Base-by-base conservation (phyloP, 805 yeast species). In the Metschnikowia shivogae region DNA sequence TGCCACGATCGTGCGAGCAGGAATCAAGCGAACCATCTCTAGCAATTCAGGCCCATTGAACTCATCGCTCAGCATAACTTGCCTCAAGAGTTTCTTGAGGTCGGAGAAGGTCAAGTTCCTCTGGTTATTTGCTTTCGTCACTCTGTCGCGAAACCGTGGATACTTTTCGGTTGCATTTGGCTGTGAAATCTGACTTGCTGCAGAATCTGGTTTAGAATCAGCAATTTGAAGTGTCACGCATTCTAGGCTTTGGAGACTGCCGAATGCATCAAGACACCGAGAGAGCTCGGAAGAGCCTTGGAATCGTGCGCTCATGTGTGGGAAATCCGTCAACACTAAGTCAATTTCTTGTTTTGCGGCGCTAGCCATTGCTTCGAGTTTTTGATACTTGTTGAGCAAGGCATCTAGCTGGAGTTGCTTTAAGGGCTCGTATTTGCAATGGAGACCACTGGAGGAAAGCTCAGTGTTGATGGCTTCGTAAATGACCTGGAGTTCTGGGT, bases 71-170 rank as follows among this genome's bases (percentile, higher is more conserved):
- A 40, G 38, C 44, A 46, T 42, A 5, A 32, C 12, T 19, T 32
- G 27, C 20, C 20, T 31, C 19, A 53, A 13, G 32, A 54, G 44
- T n/a, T 38, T 43, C 24, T 45, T 53, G 12, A 48, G 43, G 32
- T 51, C 58, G 14, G 47, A 37, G 20, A 38, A 48, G 8, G 55
- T 48, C 37, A 53, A 44, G 40, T 53, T 50, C n/a, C 39, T 33
- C 13, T 40, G 50, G 41, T 53, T 54, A 27, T 28, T 43, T 22
- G 34, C 48, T 11, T 26, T 24, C 8, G n/a, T 26, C n/a, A 52
- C 54, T 12, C 26, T 28, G 29, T 40, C 46, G 17, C 33, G 40
- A 34, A 54, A 52, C 12, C 24, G 29, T 1, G 10, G 10, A 39
- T 47, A 52, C 12, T 34, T 39, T 4, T 42, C 46, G 6, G 54